These are phyloP conservation scores for Rutstroemia sp. DNA, from an alignment of 2,329 filamentous ascomycete species.

Conservation along the genomic window DNA sequence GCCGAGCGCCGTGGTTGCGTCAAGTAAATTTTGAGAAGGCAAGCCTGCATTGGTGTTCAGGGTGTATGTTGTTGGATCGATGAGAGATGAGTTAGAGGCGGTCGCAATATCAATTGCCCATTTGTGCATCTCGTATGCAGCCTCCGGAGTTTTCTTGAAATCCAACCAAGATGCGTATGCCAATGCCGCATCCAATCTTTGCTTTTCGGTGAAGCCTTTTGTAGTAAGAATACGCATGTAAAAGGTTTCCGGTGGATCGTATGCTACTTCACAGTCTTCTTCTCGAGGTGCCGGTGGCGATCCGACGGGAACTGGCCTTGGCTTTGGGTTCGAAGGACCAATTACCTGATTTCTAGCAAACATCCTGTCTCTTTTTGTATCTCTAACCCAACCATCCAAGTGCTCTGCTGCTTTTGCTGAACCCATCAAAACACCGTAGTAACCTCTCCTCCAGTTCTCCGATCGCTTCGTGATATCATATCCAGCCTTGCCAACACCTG, in stretches of 20 bases:
- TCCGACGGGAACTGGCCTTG: slow-evolving; percentile 62
- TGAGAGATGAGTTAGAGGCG: slow-evolving; percentile 38
- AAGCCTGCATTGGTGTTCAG: slow-evolving; percentile 49
- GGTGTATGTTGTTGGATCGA: slow-evolving; percentile 57
- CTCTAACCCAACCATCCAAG: slow-evolving; percentile 70
- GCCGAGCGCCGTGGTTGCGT: slow-evolving; percentile 68
- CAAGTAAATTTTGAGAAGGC: slow-evolving; percentile 68
- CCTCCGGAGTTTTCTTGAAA: slow-evolving; percentile 60
- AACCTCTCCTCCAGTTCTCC: slow-evolving; percentile 79
- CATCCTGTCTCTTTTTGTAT: slow-evolving; percentile 55
- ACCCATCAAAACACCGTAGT: slow-evolving; percentile 75
- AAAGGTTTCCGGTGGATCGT: slow-evolving; percentile 62
- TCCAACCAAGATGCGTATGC: slow-evolving; percentile 82
- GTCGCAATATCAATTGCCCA: slow-evolving; percentile 72
- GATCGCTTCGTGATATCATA: slow-evolving; percentile 47
- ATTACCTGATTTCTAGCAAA: slow-evolving; percentile 69
- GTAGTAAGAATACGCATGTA: slow-evolving; percentile 81
- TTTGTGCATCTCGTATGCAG: slow-evolving; percentile 64
- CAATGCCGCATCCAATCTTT: slow-evolving; percentile 74
- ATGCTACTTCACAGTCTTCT: slow-evolving; percentile 66
- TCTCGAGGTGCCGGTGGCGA: slow-evolving; percentile 58
- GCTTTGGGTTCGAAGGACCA: slow-evolving; percentile 77
- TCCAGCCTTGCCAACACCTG: slow-evolving; percentile 42
- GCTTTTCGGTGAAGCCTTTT: slow-evolving; percentile 67
- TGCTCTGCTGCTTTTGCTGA: slow-evolving; percentile 71